Evolutionary conservation across 2,329 filamentous ascomycete species (phyloP), one percentile per base, ranked within the genome.

Genomic region (Aspergillus puulaauensis): DNA sequence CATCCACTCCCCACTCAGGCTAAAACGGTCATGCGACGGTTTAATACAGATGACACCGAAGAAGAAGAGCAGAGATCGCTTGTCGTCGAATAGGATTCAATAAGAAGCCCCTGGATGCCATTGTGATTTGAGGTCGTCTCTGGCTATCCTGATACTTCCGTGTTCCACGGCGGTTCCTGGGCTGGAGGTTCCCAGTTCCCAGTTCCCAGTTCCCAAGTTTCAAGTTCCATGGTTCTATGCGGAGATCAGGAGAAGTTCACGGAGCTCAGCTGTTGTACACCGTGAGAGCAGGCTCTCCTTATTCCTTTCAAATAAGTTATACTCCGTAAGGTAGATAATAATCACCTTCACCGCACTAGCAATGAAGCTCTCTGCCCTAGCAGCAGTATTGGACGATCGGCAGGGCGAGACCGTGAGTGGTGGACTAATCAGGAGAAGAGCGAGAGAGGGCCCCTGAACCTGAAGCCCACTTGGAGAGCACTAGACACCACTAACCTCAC

Each of bases 361-460:
- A 52, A 11, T 51, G 40, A 35, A 33, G 50, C 24, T 39, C 27
- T 31, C 23, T 57, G 44, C 33, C 50, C 27, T 27, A 41, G 33
- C 15, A 43, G 27, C n/a, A 59, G 54, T 58, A 62, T 65, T 70
- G 67, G 62, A 60, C 54, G 68, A 69, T 69, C 68, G 64, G 63
- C 65, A 58, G 58, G 66, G 62, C 65, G 63, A 68, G 67, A 68
- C 63, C 53, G 31, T 12, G 35, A 54, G 44, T 57, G 52, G 45
- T 40, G 45, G 35, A 23, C 47, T 33, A 31, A 54, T 59, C 41
- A 54, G 54, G 47, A 39, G 23, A 35, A 17, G 23, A n/a, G 15
- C 35, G 14, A 45, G 45, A 41, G 17, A 21, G 31, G 37, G 50
- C 52, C 57, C 57, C 54, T 61, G 61, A 60, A 37, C 35, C 21